Conservation (phyloP, 352 stramenopile genomes). For the Phytopythium boreale region DNA sequence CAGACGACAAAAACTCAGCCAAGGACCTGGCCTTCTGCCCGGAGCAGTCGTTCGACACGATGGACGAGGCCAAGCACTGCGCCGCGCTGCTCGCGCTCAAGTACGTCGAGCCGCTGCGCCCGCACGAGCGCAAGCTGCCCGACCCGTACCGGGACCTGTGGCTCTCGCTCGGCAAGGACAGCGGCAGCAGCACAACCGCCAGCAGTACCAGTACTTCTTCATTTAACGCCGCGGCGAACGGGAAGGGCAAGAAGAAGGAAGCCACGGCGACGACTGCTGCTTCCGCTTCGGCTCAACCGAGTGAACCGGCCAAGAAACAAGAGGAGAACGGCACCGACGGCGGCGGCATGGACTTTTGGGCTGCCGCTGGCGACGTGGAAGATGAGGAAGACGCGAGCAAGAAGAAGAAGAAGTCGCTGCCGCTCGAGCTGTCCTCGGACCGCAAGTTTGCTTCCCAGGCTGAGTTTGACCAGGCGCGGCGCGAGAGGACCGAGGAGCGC, state of each 20-base stretch:
- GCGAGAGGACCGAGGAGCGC: conserved; percentile 44
- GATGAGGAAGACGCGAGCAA: conserved; percentile 14
- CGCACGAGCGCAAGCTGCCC: conserved; percentile 95
- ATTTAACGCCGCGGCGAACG: conserved; percentile 1
- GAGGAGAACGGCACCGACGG: conserved; percentile 7
- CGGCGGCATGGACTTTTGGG: conserved; percentile 44
- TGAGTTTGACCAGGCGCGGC: conserved; percentile 61
- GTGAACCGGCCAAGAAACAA: conserved; percentile 3
- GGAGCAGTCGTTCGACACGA: conserved; percentile 68
- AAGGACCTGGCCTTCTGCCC: conserved; percentile 94
- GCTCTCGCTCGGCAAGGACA: conserved; percentile 41
- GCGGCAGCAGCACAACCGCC: neutral
- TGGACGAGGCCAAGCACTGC: conserved; percentile 92
- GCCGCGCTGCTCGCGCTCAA: conserved; percentile 92
- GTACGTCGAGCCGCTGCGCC: conserved; percentile 91
- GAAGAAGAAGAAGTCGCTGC: conserved; percentile 18
- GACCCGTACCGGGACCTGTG: conserved; percentile 96
- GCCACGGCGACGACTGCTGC: conserved; percentile 3
- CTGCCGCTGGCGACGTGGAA: conserved; percentile 16
- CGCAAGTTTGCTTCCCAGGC: conserved; percentile 74
- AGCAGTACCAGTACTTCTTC: neutral
- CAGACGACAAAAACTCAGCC: conserved; percentile 90
- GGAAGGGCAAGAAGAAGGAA: conserved; percentile 15
- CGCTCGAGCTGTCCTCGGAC: conserved; percentile 56
- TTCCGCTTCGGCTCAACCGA: neutral